Percentiles rank a stretch among this genome's conserved stretches.
Conservation (phyloP, 1,139 yeast genomes). For the Diutina rugosa region DNA sequence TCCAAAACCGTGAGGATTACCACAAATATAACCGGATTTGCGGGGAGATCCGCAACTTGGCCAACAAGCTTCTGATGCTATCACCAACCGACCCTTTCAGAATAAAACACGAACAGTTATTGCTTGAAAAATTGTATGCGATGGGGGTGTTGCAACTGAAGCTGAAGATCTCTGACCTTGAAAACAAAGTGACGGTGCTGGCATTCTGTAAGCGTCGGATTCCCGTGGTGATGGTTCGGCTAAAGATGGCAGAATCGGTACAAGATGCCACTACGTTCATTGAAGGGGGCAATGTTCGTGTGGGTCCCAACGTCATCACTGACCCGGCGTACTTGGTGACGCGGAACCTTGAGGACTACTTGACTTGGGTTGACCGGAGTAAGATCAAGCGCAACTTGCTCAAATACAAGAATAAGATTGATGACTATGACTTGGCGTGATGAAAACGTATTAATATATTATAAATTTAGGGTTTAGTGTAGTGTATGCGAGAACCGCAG, state of each 20-base stretch:
- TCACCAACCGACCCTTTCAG: slow-evolving; percentile 82
- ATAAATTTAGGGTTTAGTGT: not conserved
- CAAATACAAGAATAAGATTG: slow-evolving; percentile 78
- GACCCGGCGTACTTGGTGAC: slow-evolving; percentile 95
- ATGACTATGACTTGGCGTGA: slow-evolving; percentile 58
- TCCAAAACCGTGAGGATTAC: slow-evolving; percentile 91
- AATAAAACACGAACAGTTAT: slow-evolving; percentile 71
- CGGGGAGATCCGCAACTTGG: slow-evolving; percentile 80
- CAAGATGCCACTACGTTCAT: slow-evolving; percentile 83
- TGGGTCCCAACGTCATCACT: slow-evolving; percentile 90
- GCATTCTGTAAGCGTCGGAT: slow-evolving; percentile 86
- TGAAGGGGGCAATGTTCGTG: slow-evolving; percentile 96
- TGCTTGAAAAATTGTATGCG: slow-evolving; percentile 72
- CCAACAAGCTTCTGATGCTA: slow-evolving; percentile 70
- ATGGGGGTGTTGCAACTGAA: slow-evolving; percentile 83
- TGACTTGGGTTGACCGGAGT: slow-evolving; percentile 93
- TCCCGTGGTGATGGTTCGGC: slow-evolving; percentile 89
- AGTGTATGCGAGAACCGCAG: not conserved
- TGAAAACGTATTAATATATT: not conserved
- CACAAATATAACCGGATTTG: slow-evolving; percentile 86
- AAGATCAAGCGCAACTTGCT: slow-evolving; percentile 86
- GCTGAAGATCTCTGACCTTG: slow-evolving; percentile 86
- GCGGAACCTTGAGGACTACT: slow-evolving; percentile 85
- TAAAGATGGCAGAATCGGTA: slow-evolving; percentile 87
- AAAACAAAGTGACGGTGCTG: slow-evolving; percentile 82